Evolutionary conservation across 192 early-diverging fungal species (phyloP).

Genomic region (Backusella westeae): DNA sequence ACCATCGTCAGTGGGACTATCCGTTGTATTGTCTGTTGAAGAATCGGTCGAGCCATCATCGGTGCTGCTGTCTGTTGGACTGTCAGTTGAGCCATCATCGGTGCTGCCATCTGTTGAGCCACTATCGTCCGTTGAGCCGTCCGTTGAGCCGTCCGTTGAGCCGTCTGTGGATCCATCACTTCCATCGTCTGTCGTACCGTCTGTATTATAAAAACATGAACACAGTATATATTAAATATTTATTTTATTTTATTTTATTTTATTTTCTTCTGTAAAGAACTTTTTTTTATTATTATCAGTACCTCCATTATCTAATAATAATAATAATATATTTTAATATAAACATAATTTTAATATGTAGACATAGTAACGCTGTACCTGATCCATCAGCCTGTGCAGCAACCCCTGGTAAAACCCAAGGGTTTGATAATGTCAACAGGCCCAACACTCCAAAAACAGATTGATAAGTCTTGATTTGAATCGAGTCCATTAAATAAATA

Average conservation of each 20-base stretch:
- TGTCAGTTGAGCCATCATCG: neutral
- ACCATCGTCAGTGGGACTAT: neutral
- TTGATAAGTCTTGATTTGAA: constrained; percentile 5
- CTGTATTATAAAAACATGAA: constrained; percentile 1
- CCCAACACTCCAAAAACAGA: neutral
- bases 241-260: neutral
- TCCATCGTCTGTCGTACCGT: neutral
- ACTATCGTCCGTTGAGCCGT: neutral
- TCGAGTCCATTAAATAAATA: neutral
- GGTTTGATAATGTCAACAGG: neutral
- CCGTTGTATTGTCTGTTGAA: neutral
- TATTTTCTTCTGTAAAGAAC: neutral
- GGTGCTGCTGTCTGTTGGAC: neutral
- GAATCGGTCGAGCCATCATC: neutral
- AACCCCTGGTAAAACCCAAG: neutral
- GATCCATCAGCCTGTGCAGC: neutral
- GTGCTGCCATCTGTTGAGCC: neutral
- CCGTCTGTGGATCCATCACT: neutral
- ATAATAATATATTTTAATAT: neutral
- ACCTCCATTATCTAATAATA: neutral
- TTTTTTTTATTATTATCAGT: neutral
- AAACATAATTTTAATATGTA: neutral
- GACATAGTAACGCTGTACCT: neutral
- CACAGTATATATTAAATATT: neutral
- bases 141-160: neutral